Conservation (phyloP, 2,329 filamentous ascomycete genomes). For the Trichoderma sp. region DNA sequence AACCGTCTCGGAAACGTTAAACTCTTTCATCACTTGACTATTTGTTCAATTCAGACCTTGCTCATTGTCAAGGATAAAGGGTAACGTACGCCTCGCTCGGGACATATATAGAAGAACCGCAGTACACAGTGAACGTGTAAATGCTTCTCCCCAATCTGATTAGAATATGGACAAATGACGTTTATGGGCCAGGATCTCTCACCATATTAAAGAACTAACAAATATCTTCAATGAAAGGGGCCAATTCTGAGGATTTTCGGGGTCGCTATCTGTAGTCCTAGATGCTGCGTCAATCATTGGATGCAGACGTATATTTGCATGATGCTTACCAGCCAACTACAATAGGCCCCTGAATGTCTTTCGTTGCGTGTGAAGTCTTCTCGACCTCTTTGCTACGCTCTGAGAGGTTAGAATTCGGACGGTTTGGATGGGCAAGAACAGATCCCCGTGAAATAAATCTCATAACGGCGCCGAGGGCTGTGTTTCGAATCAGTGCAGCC, state of each 20-base stretch:
- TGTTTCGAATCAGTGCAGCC: background rate
- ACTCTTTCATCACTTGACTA: background rate
- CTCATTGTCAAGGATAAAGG: background rate
- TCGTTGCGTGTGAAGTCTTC: background rate
- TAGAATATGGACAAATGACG: background rate
- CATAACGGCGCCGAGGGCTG: background rate
- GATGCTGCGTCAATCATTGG: background rate
- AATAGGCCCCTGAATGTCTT: background rate
- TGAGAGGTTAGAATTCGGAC: background rate
- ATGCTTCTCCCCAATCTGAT: background rate
- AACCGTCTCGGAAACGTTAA: background rate
- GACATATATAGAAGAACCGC: background rate
- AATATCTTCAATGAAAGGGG: background rate
- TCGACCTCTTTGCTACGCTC: background rate
- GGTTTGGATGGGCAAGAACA: background rate
- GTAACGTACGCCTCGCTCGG: background rate
- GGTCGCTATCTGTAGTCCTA: background rate
- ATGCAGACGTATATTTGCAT: background rate
- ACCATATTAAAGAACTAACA: background rate
- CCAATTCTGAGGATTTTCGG: background rate
- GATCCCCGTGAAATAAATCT: background rate
- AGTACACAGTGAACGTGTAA: background rate
- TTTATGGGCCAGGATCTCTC: background rate
- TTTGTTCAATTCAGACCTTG: background rate
- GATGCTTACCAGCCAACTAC: background rate